A percentile compares a stretch with the other conserved stretches of the same genome.
Conservation (phyloP, 1,139 yeast genomes). For the Pichia sp. region DNA sequence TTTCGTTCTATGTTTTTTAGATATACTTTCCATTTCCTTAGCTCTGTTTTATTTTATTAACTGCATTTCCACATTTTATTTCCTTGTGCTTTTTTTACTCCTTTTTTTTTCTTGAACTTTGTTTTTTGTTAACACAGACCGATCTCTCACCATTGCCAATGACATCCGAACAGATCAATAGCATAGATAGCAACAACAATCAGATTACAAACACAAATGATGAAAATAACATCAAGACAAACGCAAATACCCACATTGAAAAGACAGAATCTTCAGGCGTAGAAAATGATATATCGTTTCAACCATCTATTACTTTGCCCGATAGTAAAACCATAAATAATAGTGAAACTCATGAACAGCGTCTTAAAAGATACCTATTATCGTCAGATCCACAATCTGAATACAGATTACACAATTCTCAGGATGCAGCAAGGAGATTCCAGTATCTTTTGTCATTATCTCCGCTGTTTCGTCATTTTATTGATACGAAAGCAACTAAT, state of each 20-base stretch:
- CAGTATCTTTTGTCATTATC: slow-evolving; percentile 77
- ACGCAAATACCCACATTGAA: neutral
- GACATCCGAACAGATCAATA: neutral
- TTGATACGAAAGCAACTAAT: slow-evolving; percentile 70
- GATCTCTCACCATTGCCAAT: neutral
- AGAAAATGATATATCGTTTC: neutral
- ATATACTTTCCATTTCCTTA: neutral
- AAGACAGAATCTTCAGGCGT: neutral
- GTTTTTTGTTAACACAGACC: neutral
- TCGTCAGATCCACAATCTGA: slow-evolving; percentile 49
- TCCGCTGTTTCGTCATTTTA: slow-evolving; percentile 81
- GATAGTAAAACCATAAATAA: slow-evolving; percentile 12
- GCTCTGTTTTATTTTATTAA: neutral
- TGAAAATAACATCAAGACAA: neutral
- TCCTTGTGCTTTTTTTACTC: neutral
- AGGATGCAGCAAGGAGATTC: slow-evolving; percentile 73
- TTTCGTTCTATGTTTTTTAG: too few relatives aligned
- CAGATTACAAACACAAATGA: neutral
- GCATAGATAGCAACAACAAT: neutral
- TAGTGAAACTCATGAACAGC: slow-evolving; percentile 25
- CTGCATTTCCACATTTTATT: neutral
- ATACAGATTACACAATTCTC: slow-evolving; percentile 43
- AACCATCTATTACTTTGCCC: slow-evolving; percentile 1
- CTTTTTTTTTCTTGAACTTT: neutral
- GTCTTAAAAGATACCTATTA: slow-evolving; percentile 44